A percentile compares a stretch with the other conserved stretches of the same genome.
Evolutionary conservation across 164 flowering plant species (phyloP).

Genomic region (Macadamia tetraphylla): DNA sequence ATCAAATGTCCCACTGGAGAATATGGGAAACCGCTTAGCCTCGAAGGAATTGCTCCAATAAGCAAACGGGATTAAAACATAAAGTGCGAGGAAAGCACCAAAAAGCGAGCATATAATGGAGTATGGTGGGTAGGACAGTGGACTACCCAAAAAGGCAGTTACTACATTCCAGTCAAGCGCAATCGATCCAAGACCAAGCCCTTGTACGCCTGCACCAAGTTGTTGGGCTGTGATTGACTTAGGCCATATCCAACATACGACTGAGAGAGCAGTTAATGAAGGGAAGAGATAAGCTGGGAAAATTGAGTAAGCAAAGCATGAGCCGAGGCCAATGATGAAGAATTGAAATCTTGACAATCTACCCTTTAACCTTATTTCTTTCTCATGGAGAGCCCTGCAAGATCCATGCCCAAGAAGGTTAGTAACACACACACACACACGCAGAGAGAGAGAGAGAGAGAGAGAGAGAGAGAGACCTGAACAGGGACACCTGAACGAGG

Average conservation of each 20-base stretch:
- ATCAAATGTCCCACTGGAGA: neutral
- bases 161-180: conserved; percentile 57
- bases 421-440: neutral
- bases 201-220: conserved; percentile 52
- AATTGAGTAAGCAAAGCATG: conserved; percentile 53
- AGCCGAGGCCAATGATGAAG: conserved; percentile 34
- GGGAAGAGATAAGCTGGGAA: conserved; percentile 55
- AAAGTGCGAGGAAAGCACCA: conserved; percentile 46
- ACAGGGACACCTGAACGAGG: conserved; percentile 7
- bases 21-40: conserved; percentile 52
- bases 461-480: conserved; percentile 31
- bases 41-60: conserved; percentile 52
- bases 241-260: conserved; percentile 55
- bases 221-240: conserved; percentile 49
- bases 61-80: conserved; percentile 39
- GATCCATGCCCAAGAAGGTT: neutral
- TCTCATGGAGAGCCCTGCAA: conserved; percentile 54
- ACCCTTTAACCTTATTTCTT: conserved; percentile 24
- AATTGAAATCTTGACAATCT: conserved; percentile 41
- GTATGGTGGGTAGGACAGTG: conserved; percentile 48
- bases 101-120: conserved; percentile 43
- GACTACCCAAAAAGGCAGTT: conserved; percentile 44
- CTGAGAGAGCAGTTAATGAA: conserved; percentile 38
- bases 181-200: conserved; percentile 60
- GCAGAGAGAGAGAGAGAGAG: neutral